These are phyloP conservation scores for Curvularia spicifera DNA, from an alignment of 2,329 filamentous ascomycete genomes.

Conservation along the genomic window DNA sequence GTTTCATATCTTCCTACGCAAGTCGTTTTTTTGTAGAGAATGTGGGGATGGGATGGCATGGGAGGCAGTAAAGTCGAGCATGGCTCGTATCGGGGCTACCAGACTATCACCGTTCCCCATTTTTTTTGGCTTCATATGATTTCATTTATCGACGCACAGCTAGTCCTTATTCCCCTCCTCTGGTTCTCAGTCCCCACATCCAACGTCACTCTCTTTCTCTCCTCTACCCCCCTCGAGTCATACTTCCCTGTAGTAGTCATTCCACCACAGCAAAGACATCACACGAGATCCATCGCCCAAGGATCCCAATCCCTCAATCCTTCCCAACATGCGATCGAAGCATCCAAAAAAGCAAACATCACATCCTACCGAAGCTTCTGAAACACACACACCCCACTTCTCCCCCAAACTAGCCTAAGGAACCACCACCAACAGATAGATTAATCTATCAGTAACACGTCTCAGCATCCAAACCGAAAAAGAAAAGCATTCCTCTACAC, in stretches of 20 bases:
- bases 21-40: neutral
- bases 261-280: too few species aligned
- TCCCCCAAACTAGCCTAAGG: too few species aligned
- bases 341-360: neutral
- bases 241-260: too few species aligned
- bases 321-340: neutral
- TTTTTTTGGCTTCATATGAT: too few species aligned
- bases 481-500: neutral
- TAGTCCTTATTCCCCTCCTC: too few species aligned
- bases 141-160: too few species aligned
- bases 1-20: neutral
- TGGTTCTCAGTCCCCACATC: too few species aligned
- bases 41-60: neutral
- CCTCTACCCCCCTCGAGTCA: too few species aligned
- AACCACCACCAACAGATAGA: neutral
- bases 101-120: too few species aligned
- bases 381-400: neutral
- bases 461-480: neutral
- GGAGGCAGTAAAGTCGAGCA: too few species aligned
- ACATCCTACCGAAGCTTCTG: neutral
- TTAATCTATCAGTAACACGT: neutral
- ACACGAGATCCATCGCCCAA: neutral
- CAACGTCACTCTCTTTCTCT: too few species aligned
- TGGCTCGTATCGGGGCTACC: too few species aligned
- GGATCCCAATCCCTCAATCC: neutral